Conservation (phyloP, 2,329 filamentous ascomycete genomes). For the Neopestalotiopsis rosae region DNA sequence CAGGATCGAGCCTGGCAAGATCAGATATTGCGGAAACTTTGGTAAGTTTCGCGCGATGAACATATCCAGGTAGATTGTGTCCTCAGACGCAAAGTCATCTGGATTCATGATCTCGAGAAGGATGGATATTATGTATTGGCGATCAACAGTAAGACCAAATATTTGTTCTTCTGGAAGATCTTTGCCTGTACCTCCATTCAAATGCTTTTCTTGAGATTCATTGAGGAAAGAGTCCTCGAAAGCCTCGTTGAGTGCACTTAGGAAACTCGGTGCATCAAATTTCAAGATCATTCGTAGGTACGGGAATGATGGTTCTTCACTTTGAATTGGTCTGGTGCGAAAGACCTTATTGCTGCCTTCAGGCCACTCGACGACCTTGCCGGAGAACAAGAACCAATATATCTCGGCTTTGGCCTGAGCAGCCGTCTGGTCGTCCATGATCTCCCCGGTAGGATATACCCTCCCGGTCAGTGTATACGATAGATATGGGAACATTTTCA, state of each 20-base stretch:
- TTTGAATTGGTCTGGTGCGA: constrained; percentile 60
- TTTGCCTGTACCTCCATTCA: constrained; percentile 55
- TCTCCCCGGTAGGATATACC: constrained; percentile 85
- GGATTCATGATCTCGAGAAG: constrained; percentile 88
- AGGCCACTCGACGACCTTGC: constrained; percentile 78
- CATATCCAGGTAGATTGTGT: constrained; percentile 97
- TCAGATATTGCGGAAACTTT: constrained; percentile 94
- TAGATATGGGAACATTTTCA: constrained; percentile 94
- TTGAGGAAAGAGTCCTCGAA: constrained; percentile 97
- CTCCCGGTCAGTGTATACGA: constrained; percentile 90
- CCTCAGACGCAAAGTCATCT: constrained; percentile 74
- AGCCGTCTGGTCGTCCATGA: constrained; percentile 74
- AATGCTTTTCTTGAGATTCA: constrained; percentile 69
- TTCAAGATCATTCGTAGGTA: constrained; percentile 84
- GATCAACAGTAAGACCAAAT: constrained; percentile 76
- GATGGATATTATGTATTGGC: constrained; percentile 92
- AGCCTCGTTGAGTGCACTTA: constrained; percentile 95
- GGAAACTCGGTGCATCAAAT: constrained; percentile 88
- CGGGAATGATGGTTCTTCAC: constrained; percentile 77
- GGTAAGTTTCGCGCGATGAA: constrained; percentile 95
- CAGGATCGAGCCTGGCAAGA: constrained; percentile 85
- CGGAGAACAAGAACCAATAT: constrained; percentile 93
- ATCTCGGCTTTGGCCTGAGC: constrained; percentile 82
- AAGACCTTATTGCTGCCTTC: constrained; percentile 66
- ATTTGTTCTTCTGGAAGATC: constrained; percentile 69